Evolutionary conservation across 192 early-diverging fungal genomes (phyloP).

Genomic region (Gamsiella multidivaricata): DNA sequence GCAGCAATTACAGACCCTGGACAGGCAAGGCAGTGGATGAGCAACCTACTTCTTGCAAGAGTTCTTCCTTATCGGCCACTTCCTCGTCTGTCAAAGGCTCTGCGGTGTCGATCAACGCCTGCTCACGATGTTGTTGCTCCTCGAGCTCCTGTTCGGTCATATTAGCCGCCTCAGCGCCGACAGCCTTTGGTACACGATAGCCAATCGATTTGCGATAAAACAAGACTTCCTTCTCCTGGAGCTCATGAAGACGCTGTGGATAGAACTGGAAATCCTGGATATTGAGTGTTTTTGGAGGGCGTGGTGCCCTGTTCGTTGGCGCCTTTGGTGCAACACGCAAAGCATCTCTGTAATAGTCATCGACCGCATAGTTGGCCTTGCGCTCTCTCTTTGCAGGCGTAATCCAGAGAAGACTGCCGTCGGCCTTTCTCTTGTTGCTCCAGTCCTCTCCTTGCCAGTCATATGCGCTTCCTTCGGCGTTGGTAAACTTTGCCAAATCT

Average conservation of each 20-base stretch:
- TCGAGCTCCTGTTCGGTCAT: slow-evolving; percentile 65
- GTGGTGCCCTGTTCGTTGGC: slow-evolving; percentile 64
- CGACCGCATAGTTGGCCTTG: slow-evolving; percentile 90
- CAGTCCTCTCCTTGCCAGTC: slow-evolving; percentile 98
- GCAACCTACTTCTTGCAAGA: slow-evolving; percentile 34
- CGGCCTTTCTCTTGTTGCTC: slow-evolving; percentile 76
- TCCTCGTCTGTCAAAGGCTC: slow-evolving; percentile 94
- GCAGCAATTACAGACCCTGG: no score
- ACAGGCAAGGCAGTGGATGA: no score
- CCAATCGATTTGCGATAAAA: slow-evolving; percentile 64
- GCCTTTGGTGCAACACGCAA: slow-evolving; percentile 74
- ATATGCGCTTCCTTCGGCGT: slow-evolving; percentile 79
- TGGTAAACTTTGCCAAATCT: slow-evolving; percentile 92
- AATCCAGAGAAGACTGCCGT: slow-evolving; percentile 85
- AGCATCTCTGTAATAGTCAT: slow-evolving; percentile 93
- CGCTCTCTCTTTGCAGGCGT: slow-evolving; percentile 95
- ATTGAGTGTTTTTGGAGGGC: slow-evolving; percentile 72
- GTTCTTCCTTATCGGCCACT: slow-evolving; percentile 75
- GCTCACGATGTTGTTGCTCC: slow-evolving; percentile 76
- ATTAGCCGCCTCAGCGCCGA: slow-evolving; percentile 53
- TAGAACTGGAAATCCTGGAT: slow-evolving; percentile 95
- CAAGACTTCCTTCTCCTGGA: slow-evolving; percentile 86
- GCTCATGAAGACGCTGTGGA: slow-evolving; percentile 76
- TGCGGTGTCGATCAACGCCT: slow-evolving; percentile 85
- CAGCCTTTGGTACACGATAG: slow-evolving; percentile 29